A percentile compares a stretch with the other conserved stretches of the same genome.
These are phyloP conservation scores for Haberlea rhodopensis DNA, from an alignment of 257 asterid genomes.

Conservation along the genomic window DNA sequence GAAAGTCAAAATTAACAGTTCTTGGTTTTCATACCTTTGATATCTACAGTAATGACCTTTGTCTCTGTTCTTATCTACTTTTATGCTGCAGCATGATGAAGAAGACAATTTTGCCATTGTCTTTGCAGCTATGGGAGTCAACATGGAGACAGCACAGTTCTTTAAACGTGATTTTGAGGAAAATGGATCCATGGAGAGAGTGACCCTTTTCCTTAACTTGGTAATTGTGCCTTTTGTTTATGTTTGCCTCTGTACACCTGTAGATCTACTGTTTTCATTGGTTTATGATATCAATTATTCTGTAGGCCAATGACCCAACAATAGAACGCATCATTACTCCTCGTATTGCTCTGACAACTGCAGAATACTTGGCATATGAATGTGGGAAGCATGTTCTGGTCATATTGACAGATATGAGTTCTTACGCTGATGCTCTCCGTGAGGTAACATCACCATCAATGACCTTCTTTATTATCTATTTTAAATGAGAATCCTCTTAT, in stretches of 20 bases:
- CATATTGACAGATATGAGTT: constrained; percentile 97
- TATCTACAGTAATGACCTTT: constrained; percentile 12
- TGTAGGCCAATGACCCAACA: constrained; percentile 95
- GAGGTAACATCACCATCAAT: constrained; percentile 54
- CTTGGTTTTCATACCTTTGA: constrained; percentile 14
- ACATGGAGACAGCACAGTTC: constrained; percentile 99
- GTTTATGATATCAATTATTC: constrained; percentile 24
- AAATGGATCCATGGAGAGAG: constrained; percentile 99
- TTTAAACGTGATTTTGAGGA: constrained; percentile 99
- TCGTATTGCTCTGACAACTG: constrained; percentile 95
- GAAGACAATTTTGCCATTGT: constrained; percentile 98
- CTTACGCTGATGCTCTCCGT: constrained; percentile 99
- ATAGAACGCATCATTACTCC: constrained; percentile 96
- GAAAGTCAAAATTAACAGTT: no score
- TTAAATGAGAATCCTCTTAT: constrained; percentile 1
- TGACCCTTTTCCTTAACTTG: constrained; percentile 90
- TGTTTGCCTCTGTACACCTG: constrained; percentile 3
- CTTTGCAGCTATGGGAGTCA: constrained; percentile 99
- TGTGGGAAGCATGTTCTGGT: constrained; percentile 99
- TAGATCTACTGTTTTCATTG: constrained; percentile 16
- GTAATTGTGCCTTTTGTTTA: constrained; percentile 36
- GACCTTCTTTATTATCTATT: constrained; percentile 16
- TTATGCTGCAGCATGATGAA: constrained; percentile 56
- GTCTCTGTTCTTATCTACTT: constrained; percentile 26
- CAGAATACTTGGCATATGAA: constrained; percentile 92